A percentile compares a stretch with the other conserved stretches of the same genome.
phyloP scores from a whole-genome alignment of 2,329 filamentous ascomycete species.

The Xylaria sp. region DNA sequence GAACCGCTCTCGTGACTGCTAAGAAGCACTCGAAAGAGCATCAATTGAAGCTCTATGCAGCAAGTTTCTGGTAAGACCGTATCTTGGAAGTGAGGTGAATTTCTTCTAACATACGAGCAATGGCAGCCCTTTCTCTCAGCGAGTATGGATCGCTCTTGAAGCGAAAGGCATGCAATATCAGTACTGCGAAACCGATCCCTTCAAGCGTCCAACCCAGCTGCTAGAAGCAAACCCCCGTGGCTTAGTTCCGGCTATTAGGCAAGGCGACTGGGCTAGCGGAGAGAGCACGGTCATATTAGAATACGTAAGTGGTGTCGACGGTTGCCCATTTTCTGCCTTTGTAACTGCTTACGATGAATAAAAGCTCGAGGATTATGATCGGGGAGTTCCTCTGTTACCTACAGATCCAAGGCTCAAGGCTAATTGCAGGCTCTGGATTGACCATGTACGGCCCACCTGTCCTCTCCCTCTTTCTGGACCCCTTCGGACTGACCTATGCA shows the following conservation, averaged over 20 bases:
- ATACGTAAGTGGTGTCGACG: slow-evolving; percentile 68
- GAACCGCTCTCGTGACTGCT: slow-evolving; percentile 74
- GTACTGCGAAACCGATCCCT: slow-evolving; percentile 87
- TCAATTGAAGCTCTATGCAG: slow-evolving; percentile 81
- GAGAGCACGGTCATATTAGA: slow-evolving; percentile 86
- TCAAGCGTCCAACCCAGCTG: slow-evolving; percentile 71
- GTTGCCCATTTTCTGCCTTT: not conserved
- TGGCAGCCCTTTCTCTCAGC: slow-evolving; percentile 81
- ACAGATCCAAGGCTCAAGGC: slow-evolving; percentile 74
- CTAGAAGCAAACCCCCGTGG: slow-evolving; percentile 81
- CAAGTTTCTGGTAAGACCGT: slow-evolving; percentile 77
- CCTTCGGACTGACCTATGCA: slow-evolving; percentile 48
- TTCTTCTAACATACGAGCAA: slow-evolving; percentile 38
- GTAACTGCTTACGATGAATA: slow-evolving; percentile 20
- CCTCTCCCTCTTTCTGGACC: not conserved
- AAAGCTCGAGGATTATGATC: slow-evolving; percentile 78
- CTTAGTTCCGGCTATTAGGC: slow-evolving; percentile 78
- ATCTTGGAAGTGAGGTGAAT: slow-evolving; percentile 17
- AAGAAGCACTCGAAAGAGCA: slow-evolving; percentile 76
- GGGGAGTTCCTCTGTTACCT: slow-evolving; percentile 71
- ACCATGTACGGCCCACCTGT: slow-evolving; percentile 70
- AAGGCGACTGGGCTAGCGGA: slow-evolving; percentile 84
- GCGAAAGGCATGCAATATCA: slow-evolving; percentile 82
- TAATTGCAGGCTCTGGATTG: slow-evolving; percentile 80
- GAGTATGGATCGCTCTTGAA: slow-evolving; percentile 90